Base-by-base conservation (phyloP, 164 flowering plant species). In the Aristolochia fimbriata region DNA sequence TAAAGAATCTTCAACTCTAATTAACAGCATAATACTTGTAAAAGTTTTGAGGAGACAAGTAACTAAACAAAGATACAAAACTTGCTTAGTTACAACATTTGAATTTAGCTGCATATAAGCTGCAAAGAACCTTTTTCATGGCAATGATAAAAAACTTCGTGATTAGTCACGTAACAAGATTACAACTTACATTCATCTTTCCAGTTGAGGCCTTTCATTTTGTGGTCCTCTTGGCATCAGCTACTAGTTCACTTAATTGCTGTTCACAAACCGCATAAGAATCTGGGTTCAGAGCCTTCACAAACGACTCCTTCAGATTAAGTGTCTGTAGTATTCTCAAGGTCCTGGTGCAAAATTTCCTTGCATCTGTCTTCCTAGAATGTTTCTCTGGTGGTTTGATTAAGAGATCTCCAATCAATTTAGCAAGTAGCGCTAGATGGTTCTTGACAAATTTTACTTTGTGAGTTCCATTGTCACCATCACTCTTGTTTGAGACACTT, bases 331-430 rank as follows among this genome's bases (percentile, higher is more conserved):
- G 25, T n/a, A 72, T 74, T 68, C 79, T 78, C 47, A 86, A 80
- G 20, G 84, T 61, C 73, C 71, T 77, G 19, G 67, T 62, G 65
- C 87, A 90, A 65, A 83, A 93, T 62, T 77, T 78, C 4, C 87
- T 73, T 33, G 82, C 92, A 24, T 77, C 85, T 14, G 80, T 75
- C 37, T 84, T 70, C 68, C 88, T 80, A 0, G 84, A 63, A 62
- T 81, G 82, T 71, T 90, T 93, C 22, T 80, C 79, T 8, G 94
- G 90, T 83, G 79, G 77, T 24, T 82, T 76, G 16, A 63, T 73
- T 21, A 82, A 75, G 60, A 90, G 72, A 51, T 71, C 75, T 67
- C 76, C 68, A 12, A 86, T 62, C 58, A 89, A 70, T 62, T 70
- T 69, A 47, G 77, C 37, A 1, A 93, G 64, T 43, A 71, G 57